These are phyloP conservation scores for Auricularia sp. DNA, from an alignment of 768 basidiomycete species.

Conservation along the genomic window DNA sequence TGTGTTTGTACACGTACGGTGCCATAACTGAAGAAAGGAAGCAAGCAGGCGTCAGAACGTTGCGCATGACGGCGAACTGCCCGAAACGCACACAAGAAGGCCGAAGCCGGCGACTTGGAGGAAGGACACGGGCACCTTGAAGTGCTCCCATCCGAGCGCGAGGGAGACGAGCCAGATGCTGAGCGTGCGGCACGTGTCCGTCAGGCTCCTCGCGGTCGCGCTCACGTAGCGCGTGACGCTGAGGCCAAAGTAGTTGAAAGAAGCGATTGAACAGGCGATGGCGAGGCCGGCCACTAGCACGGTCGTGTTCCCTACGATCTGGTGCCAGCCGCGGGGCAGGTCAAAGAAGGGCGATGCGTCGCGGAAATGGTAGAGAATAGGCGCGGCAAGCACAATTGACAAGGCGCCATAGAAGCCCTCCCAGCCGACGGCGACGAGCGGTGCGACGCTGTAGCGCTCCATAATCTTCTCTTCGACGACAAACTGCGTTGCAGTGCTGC, in stretches of 20 bases:
- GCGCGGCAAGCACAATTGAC: conserved; percentile 70
- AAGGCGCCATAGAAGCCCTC: conserved; percentile 88
- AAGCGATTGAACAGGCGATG: conserved; percentile 64
- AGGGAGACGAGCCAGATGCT: conserved; percentile 93
- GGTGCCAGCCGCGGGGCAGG: conserved; percentile 77
- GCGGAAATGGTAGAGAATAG: conserved; percentile 58
- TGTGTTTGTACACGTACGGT: conserved; percentile 41
- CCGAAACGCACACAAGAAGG: conserved; percentile 68
- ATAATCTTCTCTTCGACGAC: conserved; percentile 97
- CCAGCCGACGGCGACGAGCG: conserved; percentile 85
- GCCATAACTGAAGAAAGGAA: conserved; percentile 51
- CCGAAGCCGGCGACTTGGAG: conserved; percentile 79
- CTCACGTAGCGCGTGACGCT: conserved; percentile 89
- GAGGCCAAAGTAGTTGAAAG: conserved; percentile 85
- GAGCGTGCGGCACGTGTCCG: conserved; percentile 91
- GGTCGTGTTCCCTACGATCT: conserved; percentile 69
- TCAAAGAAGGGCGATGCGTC: conserved; percentile 54
- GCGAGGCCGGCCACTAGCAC: conserved; percentile 60
- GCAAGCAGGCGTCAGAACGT: background rate
- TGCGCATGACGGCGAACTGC: too few relatives aligned
- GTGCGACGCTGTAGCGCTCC: conserved; percentile 73
- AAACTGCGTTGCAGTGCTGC: conserved; percentile 81
- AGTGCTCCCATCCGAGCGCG: conserved; percentile 79
- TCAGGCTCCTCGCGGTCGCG: conserved; percentile 83
- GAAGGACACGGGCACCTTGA: conserved; percentile 72